Evolutionary conservation across 352 stramenopile species (phyloP), one percentile per base, ranked within the genome.

Genomic region (Phytophthora pinifolia): DNA sequence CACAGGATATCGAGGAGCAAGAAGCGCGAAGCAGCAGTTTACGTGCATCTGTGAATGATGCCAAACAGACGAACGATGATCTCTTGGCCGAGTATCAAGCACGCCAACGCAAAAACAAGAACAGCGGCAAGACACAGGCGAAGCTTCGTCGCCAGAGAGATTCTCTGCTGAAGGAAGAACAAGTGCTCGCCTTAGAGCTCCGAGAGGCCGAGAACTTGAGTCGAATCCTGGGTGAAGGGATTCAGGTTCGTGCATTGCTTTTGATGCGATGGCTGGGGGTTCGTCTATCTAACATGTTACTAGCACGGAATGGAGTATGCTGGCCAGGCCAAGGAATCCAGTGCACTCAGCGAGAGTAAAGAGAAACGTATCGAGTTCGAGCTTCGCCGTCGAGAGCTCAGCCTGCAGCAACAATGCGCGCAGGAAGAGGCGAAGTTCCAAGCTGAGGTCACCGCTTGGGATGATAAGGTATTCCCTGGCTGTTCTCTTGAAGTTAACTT

Each of bases 331-430:
- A 32, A 38, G 8, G 44, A 62, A 44, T 17, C 48, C 12, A 65
- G 58, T 33, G 41, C 36, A 15, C n/a, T 29, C 3, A 30, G 15
- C 25, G 42, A 54, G 5, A 20, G 59, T 4, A 64, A 53, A 18
- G 17, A 64, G 43, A 52, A 60, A 53, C 51, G 46, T 35, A 68
- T 71, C 31, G 61, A 68, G 18, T 56, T 74, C 46, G 48, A 71
- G 37, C 56, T 74, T 58, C 51, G 52, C 44, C 37, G 22, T 15
- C 61, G 65, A 34, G 65, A 71, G 36, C 56, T 71, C 33, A 57
- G 10, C 12, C 59, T 67, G 35, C 61, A 74, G 30, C 47, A 62
- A 36, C 51, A 65, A 37, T 71, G 48, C 37, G 56, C 56, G 27
- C 51, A 59, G 2, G 52, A 68, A 68, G 65, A 74, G 39, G 45